Conservation (phyloP, 129 eudicot genomes). For the Erigeron canadensis region DNA sequence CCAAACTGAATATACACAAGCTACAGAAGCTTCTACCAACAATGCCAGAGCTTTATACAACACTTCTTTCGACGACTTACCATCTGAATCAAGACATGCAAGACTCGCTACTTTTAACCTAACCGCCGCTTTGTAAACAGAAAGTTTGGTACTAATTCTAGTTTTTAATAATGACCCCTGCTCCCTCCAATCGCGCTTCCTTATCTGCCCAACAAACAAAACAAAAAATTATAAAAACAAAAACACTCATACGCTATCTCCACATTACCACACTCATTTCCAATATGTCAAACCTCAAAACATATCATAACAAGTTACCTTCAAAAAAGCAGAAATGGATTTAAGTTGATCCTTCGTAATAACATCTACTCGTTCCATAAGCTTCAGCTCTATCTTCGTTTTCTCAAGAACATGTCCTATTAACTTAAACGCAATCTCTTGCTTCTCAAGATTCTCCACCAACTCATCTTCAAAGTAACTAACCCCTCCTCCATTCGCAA, state of each 20-base stretch:
- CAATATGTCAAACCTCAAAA: constrained; percentile 3
- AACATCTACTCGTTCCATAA: constrained; percentile 70
- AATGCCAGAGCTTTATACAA: constrained; percentile 75
- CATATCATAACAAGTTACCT: constrained; percentile 46
- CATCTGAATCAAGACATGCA: constrained; percentile 72
- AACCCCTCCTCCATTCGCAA: constrained; percentile 53
- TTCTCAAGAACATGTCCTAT: constrained; percentile 60
- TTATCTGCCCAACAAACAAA: constrained; percentile 59
- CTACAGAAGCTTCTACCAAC: constrained; percentile 87
- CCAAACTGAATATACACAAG: constrained; percentile 85
- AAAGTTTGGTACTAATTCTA: constrained; percentile 68
- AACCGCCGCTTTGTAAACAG: constrained; percentile 80
- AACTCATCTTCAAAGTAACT: constrained; percentile 72
- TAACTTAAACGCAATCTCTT: constrained; percentile 71
- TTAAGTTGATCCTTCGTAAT: constrained; percentile 71
- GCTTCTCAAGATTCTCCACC: constrained; percentile 73
- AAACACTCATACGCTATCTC: constrained; percentile 22
- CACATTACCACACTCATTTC: constrained; percentile 10
- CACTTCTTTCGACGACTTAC: constrained; percentile 68
- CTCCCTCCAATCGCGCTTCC: constrained; percentile 91
- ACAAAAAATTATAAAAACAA: no score
- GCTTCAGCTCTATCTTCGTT: constrained; percentile 50
- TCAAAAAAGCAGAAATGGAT: constrained; percentile 65
- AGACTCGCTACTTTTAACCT: constrained; percentile 53
- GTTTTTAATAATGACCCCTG: constrained; percentile 71